A percentile compares a stretch with the other conserved stretches of the same genome.
Conservation (phyloP, 2,329 filamentous ascomycete genomes). For the Claviceps cyperi region DNA sequence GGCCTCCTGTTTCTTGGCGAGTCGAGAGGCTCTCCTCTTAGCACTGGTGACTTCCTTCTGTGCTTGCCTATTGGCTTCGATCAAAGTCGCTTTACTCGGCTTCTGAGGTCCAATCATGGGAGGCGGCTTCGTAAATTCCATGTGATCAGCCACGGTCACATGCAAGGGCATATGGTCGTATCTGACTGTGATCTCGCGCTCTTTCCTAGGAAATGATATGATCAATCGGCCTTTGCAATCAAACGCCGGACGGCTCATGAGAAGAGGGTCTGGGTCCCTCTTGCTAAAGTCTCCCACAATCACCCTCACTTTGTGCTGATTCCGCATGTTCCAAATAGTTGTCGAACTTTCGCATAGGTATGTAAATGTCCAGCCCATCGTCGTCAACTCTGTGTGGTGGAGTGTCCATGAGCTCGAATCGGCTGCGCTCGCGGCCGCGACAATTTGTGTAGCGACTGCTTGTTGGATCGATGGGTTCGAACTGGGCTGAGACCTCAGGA, state of each 20-base stretch:
- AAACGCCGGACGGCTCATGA: slow-evolving; percentile 39
- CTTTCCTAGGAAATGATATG: slow-evolving; percentile 34
- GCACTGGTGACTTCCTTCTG: slow-evolving; percentile 13
- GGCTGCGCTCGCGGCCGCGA: slow-evolving; percentile 24
- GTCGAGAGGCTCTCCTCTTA: slow-evolving; percentile 12
- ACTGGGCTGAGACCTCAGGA: slow-evolving; percentile 32
- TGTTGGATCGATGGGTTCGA: slow-evolving; percentile 34
- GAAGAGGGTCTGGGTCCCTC: slow-evolving; percentile 29
- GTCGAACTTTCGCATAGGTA: slow-evolving; percentile 40
- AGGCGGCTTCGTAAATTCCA: slow-evolving; percentile 31
- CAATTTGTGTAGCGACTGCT: slow-evolving; percentile 34
- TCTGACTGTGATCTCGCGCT: slow-evolving; percentile 33
- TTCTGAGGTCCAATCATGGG: slow-evolving; percentile 19
- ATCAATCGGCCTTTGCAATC: slow-evolving; percentile 39
- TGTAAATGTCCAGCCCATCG: slow-evolving; percentile 38
- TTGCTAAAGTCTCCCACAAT: slow-evolving; percentile 35
- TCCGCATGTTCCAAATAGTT: slow-evolving; percentile 34
- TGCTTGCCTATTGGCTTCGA: slow-evolving; percentile 9
- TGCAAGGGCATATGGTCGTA: slow-evolving; percentile 45
- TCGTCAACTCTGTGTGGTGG: slow-evolving; percentile 26
- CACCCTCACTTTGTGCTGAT: slow-evolving; percentile 25
- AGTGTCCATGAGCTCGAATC: slow-evolving; percentile 36
- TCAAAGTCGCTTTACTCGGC: slow-evolving; percentile 2
- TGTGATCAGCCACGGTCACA: slow-evolving; percentile 36
- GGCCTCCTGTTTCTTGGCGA: slow-evolving; percentile 16